These are phyloP conservation scores for Schoenoplectus triqueter DNA, from an alignment of 202 grass and related monocot species.

Conservation along the genomic window DNA sequence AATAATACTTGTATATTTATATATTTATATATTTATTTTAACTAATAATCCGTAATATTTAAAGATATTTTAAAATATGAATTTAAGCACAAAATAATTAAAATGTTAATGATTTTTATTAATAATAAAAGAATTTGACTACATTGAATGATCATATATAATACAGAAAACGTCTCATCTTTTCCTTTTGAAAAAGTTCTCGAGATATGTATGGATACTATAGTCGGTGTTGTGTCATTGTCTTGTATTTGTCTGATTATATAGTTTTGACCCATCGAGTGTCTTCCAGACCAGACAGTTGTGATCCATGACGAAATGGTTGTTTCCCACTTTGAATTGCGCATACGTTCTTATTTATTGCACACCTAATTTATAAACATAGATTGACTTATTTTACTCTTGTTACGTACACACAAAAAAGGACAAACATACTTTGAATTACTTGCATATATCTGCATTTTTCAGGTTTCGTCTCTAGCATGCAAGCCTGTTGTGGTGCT, in stretches of 20 bases:
- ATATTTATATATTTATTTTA: background rate
- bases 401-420: background rate
- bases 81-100: background rate
- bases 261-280: conserved; percentile 17
- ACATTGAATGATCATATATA: background rate
- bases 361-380: conserved; percentile 8
- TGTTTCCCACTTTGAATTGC: conserved; percentile 13
- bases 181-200: background rate
- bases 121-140: background rate
- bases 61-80: background rate
- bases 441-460: background rate
- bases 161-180: background rate
- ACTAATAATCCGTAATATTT: background rate
- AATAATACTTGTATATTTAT: background rate
- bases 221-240: conserved; percentile 6
- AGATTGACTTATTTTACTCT: background rate
- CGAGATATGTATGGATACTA: background rate
- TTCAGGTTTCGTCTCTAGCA: conserved; percentile 54
- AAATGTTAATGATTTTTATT: background rate
- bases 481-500: conserved; percentile 80
- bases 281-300: background rate
- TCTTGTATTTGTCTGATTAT: background rate
- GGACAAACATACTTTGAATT: no score
- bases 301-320: conserved; percentile 5
- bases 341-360: background rate